Evolutionary conservation across 1,284 basidiomycete genomes (phyloP).

Genomic region (Tausonia pullulans): DNA sequence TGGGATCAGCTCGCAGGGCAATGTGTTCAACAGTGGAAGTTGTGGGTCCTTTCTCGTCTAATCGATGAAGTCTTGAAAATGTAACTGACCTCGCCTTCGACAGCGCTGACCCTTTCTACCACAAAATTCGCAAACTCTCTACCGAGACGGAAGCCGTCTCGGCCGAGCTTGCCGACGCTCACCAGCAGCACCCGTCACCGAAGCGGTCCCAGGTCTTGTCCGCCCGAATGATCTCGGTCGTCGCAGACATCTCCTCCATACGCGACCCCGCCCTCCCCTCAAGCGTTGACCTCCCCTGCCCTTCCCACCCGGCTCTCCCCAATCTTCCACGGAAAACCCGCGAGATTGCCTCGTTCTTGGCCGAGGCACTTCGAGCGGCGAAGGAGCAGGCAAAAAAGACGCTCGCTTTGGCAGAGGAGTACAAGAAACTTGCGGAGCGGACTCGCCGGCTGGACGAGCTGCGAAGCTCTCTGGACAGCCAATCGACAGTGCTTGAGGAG

Average conservation of each 20-base stretch:
- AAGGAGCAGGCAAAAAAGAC: not conserved
- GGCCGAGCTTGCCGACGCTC: constrained; percentile 1
- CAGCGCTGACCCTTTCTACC: constrained; percentile 12
- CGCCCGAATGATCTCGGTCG: not conserved
- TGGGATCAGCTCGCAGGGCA: not conserved
- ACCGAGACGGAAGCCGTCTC: not conserved
- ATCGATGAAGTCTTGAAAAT: not conserved
- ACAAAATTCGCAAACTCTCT: constrained; percentile 1
- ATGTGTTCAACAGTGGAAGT: constrained; percentile 12
- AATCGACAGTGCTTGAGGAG: not conserved
- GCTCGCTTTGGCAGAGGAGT: not conserved
- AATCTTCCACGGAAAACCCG: not conserved
- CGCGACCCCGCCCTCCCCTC: not conserved
- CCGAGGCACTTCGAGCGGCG: not conserved
- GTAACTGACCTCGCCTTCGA: not conserved
- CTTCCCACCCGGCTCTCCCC: not conserved
- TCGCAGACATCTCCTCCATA: not conserved
- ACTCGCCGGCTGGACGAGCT: not conserved
- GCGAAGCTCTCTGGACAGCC: not conserved
- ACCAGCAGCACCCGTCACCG: constrained; percentile 1
- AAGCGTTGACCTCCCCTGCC: not conserved
- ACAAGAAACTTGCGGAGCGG: not conserved
- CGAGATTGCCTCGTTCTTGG: not conserved
- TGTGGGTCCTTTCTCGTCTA: not conserved
- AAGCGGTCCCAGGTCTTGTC: not conserved